Evolutionary conservation across 1,139 yeast species (phyloP).

Genomic region (Blastobotrys indianensis): DNA sequence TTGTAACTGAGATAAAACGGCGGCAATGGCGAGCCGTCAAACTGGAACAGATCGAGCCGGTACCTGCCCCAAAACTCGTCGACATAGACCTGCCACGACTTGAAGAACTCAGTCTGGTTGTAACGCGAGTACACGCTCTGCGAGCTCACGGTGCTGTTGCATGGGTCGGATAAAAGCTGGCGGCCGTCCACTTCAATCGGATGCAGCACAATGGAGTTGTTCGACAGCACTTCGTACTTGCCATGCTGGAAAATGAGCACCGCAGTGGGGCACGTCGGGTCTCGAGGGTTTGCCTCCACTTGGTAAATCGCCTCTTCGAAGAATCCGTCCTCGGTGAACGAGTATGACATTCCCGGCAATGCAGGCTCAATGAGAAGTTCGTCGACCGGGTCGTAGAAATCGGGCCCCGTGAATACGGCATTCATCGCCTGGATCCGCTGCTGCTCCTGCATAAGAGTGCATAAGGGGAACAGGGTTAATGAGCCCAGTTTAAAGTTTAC

Average conservation of each 20-base stretch:
- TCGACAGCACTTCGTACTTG: slow-evolving; percentile 51
- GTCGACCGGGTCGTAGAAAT: slow-evolving; percentile 91
- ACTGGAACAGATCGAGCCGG: slow-evolving; percentile 66
- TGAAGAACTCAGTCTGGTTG: slow-evolving; percentile 57
- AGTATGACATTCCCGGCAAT: slow-evolving; percentile 86
- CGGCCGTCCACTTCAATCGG: slow-evolving; percentile 91
- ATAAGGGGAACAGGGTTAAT: too few species aligned
- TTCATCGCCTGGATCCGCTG: too few species aligned
- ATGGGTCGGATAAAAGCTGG: slow-evolving; percentile 83
- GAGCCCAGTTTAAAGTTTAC: too few species aligned
- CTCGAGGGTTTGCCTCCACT: slow-evolving; percentile 60
- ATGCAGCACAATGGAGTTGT: slow-evolving; percentile 62
- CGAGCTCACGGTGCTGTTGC: slow-evolving; percentile 39
- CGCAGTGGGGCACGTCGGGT: slow-evolving; percentile 81
- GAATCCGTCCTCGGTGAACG: slow-evolving; percentile 86
- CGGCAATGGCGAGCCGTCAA: slow-evolving; percentile 77
- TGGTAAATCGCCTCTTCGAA: slow-evolving; percentile 88
- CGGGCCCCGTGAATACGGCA: slow-evolving; percentile 95
- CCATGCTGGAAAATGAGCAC: slow-evolving; percentile 88
- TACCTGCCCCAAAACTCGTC: slow-evolving; percentile 81
- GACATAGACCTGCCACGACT: slow-evolving; percentile 50
- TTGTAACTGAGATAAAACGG: slow-evolving; percentile 86
- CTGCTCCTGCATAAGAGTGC: too few species aligned
- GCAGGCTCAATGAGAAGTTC: slow-evolving; percentile 93
- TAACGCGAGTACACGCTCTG: slow-evolving; percentile 64